A percentile compares a stretch with the other conserved stretches of the same genome.
Conservation (phyloP, 805 yeast genomes). For the Huiozyma sinensis region DNA sequence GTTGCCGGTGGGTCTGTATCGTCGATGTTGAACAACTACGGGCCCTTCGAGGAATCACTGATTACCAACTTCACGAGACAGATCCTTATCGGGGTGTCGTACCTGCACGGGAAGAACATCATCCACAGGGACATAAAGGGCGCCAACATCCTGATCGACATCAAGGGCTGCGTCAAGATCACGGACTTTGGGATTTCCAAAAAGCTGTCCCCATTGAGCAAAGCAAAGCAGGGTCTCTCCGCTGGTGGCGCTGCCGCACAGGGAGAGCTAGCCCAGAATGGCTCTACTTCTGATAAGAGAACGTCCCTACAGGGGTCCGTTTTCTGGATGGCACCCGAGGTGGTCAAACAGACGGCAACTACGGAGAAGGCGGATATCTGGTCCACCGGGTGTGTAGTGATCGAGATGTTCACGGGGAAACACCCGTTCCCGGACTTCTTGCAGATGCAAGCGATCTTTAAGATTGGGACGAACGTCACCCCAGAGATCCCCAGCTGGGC, state of each 20-base stretch:
- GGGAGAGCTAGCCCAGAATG: not conserved
- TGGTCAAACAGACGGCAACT: constrained; percentile 83
- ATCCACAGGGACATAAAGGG: constrained; percentile 86
- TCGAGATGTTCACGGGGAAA: constrained; percentile 91
- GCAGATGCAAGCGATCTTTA: constrained; percentile 95
- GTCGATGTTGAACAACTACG: constrained; percentile 58
- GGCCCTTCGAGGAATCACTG: constrained; percentile 71
- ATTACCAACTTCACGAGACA: constrained; percentile 65
- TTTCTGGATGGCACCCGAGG: constrained; percentile 99
- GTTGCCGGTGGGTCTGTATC: constrained; percentile 69
- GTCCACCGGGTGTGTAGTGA: constrained; percentile 90
- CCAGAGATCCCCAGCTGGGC: constrained; percentile 75
- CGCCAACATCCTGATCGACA: constrained; percentile 73
- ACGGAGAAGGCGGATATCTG: constrained; percentile 93
- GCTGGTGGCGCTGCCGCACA: constrained; percentile 21
- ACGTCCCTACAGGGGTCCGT: constrained; percentile 90
- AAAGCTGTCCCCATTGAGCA: constrained; percentile 47
- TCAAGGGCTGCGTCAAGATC: constrained; percentile 71
- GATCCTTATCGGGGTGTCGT: constrained; percentile 62
- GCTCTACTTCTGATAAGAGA: constrained; percentile 27
- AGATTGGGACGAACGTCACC: constrained; percentile 73
- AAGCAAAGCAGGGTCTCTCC: constrained; percentile 13
- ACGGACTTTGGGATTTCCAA: constrained; percentile 81
- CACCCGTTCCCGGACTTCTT: constrained; percentile 94
- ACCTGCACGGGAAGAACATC: constrained; percentile 63